A percentile compares a stretch with the other conserved stretches of the same genome.
phyloP scores from a whole-genome alignment of 2,329 filamentous ascomycete species.

The Penicillium sp. region DNA sequence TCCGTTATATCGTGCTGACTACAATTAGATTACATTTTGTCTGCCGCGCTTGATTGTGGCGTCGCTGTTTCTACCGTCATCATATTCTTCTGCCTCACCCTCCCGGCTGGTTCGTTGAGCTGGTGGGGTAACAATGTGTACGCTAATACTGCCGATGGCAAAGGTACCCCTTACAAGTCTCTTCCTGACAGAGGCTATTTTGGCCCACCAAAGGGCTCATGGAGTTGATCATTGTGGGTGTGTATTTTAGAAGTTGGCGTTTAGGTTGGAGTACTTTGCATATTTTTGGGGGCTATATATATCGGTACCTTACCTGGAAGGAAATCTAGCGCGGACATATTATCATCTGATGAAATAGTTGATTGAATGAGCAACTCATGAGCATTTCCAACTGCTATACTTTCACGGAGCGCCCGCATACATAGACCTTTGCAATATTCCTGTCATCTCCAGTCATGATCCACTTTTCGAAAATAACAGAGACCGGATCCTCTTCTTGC shows the following conservation, averaged over 20 bases:
- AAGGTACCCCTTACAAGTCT: slow-evolving; percentile 36
- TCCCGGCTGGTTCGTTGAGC: slow-evolving; percentile 38
- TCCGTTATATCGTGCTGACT: slow-evolving; percentile 6
- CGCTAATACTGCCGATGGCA: slow-evolving; percentile 41
- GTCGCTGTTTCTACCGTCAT: slow-evolving; percentile 45
- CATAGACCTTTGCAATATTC: slow-evolving; percentile 58
- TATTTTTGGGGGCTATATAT: no score
- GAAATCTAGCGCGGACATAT: not conserved
- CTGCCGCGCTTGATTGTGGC: slow-evolving; percentile 45
- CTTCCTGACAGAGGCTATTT: slow-evolving; percentile 32
- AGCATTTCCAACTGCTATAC: slow-evolving; percentile 1
- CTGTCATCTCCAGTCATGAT: slow-evolving; percentile 66
- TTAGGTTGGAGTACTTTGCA: not conserved
- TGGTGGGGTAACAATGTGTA: slow-evolving; percentile 48
- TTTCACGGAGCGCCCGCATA: slow-evolving; percentile 47
- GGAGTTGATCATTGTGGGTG: slow-evolving; percentile 19
- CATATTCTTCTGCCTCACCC: slow-evolving; percentile 47
- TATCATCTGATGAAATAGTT: not conserved
- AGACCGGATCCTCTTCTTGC: slow-evolving; percentile 50
- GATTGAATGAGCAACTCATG: not conserved
- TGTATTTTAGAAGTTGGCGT: not conserved
- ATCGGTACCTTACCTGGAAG: not conserved
- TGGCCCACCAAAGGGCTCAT: slow-evolving; percentile 28
- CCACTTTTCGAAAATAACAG: slow-evolving; percentile 61
- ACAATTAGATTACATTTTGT: slow-evolving; percentile 41